These are phyloP conservation scores for Nepenthes gracilis DNA, from an alignment of 148 eudicot species.

Conservation along the genomic window DNA sequence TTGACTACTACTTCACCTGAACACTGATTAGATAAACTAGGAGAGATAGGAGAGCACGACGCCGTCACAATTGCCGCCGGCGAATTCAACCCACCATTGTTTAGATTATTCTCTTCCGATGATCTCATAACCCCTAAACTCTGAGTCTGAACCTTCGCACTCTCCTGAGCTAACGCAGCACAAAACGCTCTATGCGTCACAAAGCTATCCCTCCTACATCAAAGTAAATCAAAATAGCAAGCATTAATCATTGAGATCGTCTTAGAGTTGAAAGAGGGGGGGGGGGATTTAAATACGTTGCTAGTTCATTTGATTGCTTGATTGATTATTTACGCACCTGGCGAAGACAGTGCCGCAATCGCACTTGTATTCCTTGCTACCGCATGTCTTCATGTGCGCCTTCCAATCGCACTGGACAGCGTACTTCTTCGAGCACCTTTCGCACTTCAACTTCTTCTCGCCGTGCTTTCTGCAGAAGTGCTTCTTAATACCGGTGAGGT, in stretches of 20 bases:
- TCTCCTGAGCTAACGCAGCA: slow-evolving; percentile 62
- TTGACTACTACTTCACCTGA: no score
- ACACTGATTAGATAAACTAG: no score
- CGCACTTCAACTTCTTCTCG: slow-evolving; percentile 60
- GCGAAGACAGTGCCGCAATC: slow-evolving; percentile 76
- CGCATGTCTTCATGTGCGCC: slow-evolving; percentile 73
- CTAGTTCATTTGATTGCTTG: no score
- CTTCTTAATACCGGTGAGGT: no score
- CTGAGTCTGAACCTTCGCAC: slow-evolving; percentile 23
- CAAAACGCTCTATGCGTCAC: slow-evolving; percentile 76
- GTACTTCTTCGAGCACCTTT: slow-evolving; percentile 40
- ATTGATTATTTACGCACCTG: slow-evolving; percentile 19
- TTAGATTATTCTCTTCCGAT: not conserved
- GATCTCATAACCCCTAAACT: not conserved
- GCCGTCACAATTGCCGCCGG: not conserved
- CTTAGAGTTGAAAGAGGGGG: no score
- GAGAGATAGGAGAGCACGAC: no score
- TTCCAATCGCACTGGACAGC: slow-evolving; percentile 36
- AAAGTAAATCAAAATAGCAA: not conserved
- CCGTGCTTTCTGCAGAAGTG: no score
- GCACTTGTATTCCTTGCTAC: slow-evolving; percentile 56
- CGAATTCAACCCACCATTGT: not conserved
- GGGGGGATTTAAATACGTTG: no score
- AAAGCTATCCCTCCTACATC: slow-evolving; percentile 70
- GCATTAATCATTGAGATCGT: no score